Evolutionary conservation across 2,329 filamentous ascomycete genomes (phyloP).

Genomic region (Penicillium sp.): DNA sequence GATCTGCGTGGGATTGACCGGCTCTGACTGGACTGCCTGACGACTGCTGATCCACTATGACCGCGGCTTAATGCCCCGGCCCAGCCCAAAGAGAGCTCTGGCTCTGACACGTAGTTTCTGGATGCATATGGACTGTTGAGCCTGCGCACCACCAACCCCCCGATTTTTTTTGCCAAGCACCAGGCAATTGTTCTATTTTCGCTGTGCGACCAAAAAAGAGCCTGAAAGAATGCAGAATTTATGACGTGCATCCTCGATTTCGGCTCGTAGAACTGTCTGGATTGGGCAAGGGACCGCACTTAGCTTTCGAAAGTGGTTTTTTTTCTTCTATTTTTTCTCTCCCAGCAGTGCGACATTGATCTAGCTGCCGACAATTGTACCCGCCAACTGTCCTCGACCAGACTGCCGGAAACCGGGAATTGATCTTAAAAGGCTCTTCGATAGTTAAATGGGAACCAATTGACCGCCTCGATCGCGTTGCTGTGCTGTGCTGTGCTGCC

Average conservation of each 20-base stretch:
- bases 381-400: slow-evolving; percentile 9
- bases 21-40: slow-evolving; percentile 13
- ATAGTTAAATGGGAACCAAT: slow-evolving; percentile 13
- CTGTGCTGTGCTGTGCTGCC: slow-evolving; percentile 8
- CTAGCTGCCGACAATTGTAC: slow-evolving; percentile 2
- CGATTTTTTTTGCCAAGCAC: slow-evolving; percentile 12
- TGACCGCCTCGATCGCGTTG: slow-evolving; percentile 12
- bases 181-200: slow-evolving; percentile 11
- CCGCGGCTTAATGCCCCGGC: slow-evolving; percentile 19
- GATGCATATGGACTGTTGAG: slow-evolving; percentile 14
- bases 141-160: slow-evolving; percentile 13
- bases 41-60: slow-evolving; percentile 20
- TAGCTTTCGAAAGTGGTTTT: slow-evolving; percentile 7
- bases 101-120: slow-evolving; percentile 24
- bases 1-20: slow-evolving; percentile 13
- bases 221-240: slow-evolving; percentile 5
- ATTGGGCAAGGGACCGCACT: slow-evolving; percentile 6
- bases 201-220: slow-evolving; percentile 8
- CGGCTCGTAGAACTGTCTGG: slow-evolving; percentile 8
- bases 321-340: background rate
- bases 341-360: slow-evolving; percentile 2
- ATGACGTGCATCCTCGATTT: slow-evolving; percentile 17
- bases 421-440: slow-evolving; percentile 3
- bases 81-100: slow-evolving; percentile 24
- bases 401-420: slow-evolving; percentile 3